Conservation (phyloP, 2,329 filamentous ascomycete species). For the Thielaviopsis ethacetica region DNA sequence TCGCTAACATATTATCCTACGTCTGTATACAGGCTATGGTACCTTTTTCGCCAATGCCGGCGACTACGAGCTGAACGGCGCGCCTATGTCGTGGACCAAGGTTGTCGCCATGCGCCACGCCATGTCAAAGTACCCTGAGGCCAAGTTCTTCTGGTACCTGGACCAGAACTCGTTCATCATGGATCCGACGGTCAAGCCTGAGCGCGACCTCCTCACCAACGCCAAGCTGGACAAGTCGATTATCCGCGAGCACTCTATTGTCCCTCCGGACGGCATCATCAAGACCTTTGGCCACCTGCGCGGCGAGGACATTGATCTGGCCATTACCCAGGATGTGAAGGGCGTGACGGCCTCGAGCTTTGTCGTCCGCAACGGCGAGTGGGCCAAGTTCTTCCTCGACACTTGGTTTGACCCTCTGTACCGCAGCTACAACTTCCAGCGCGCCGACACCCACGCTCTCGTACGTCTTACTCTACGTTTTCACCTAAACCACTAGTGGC, state of each 20-base stretch:
- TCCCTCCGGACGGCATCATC: slow-evolving; percentile 93
- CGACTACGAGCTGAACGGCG: slow-evolving; percentile 54
- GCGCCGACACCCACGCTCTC: slow-evolving; percentile 79
- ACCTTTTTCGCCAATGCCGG: slow-evolving; percentile 65
- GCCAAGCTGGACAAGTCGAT: slow-evolving; percentile 58
- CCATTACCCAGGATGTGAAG: slow-evolving; percentile 70
- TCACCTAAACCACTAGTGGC: not conserved
- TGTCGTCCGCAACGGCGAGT: slow-evolving; percentile 67
- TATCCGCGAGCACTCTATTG: slow-evolving; percentile 71
- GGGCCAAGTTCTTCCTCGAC: slow-evolving; percentile 84
- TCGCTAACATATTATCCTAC: slow-evolving; percentile 4
- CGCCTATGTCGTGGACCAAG: slow-evolving; percentile 53
- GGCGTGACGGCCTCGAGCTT: slow-evolving; percentile 66
- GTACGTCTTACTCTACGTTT: slow-evolving; percentile 31
- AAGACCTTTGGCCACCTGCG: slow-evolving; percentile 78
- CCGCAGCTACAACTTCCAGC: slow-evolving; percentile 88
- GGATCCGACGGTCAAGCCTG: slow-evolving; percentile 55
- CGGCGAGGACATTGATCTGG: slow-evolving; percentile 60
- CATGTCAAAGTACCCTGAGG: slow-evolving; percentile 61
- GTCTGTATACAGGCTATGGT: slow-evolving; percentile 49
- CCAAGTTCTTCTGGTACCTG: slow-evolving; percentile 73
- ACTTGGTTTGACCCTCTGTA: slow-evolving; percentile 95
- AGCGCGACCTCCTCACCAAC: slow-evolving; percentile 52
- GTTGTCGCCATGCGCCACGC: slow-evolving; percentile 82
- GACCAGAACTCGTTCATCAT: slow-evolving; percentile 78